These are phyloP conservation scores for Blastobotrys indianensis DNA, from an alignment of 1,139 yeast species.

Conservation along the genomic window DNA sequence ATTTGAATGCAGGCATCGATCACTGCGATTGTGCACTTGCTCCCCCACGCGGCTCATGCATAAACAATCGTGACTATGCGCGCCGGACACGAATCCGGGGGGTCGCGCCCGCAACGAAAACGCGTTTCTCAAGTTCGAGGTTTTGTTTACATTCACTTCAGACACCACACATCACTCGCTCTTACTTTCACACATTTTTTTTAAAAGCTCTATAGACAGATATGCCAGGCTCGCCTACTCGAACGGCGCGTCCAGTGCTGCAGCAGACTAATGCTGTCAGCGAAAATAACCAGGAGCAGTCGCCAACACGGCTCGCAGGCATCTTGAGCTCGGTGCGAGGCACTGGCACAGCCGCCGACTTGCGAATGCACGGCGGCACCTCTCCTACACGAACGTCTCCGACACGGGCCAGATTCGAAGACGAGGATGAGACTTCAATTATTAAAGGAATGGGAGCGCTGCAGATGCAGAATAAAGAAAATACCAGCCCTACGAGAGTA, in stretches of 20 bases:
- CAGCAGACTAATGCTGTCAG: not conserved
- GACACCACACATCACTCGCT: not conserved
- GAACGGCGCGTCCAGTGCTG: slow-evolving; percentile 2
- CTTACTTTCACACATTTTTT: not conserved
- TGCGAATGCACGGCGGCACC: slow-evolving; percentile 16
- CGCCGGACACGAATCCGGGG: no score
- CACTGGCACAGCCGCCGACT: slow-evolving; percentile 13
- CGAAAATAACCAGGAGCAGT: not conserved
- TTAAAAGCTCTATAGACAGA: not conserved
- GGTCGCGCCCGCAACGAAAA: no score
- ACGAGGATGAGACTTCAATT: slow-evolving; percentile 22
- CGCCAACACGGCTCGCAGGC: slow-evolving; percentile 18
- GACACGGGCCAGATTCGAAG: slow-evolving; percentile 11
- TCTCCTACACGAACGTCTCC: slow-evolving; percentile 11
- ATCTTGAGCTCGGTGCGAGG: slow-evolving; percentile 15
- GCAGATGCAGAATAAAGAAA: slow-evolving; percentile 20
- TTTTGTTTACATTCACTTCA: not conserved
- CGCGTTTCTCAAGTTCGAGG: no score
- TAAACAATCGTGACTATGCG: no score
- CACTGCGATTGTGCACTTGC: no score
- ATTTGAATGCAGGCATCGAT: no score
- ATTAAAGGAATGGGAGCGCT: slow-evolving; percentile 23
- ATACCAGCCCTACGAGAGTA: slow-evolving; percentile 13
- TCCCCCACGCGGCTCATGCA: no score
- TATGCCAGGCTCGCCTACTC: slow-evolving; percentile 9